phyloP scores from a whole-genome alignment of 768 basidiomycete species.

The Pleurotus sapidus region DNA sequence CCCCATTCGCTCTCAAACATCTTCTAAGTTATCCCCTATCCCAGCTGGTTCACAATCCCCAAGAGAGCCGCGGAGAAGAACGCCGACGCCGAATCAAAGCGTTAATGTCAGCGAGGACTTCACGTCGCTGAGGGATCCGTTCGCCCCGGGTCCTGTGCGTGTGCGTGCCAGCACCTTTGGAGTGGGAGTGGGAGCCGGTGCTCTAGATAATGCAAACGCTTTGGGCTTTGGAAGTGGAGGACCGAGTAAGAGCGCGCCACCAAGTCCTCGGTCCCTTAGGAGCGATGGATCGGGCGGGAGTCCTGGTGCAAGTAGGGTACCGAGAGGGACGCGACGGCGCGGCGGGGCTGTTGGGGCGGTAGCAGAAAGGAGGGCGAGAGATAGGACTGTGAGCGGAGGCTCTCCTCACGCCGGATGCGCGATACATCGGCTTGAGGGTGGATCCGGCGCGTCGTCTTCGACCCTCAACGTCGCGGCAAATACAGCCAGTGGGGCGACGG shows the following conservation, averaged over 20 bases:
- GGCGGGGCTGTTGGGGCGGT: background rate
- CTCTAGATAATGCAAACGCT: background rate
- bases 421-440: background rate
- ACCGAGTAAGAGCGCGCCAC: background rate
- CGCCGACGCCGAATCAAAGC: too few species aligned
- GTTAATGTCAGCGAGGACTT: background rate
- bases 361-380: background rate
- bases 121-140: conserved; percentile 3
- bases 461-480: background rate
- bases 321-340: too few species aligned
- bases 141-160: background rate
- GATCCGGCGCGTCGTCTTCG: background rate
- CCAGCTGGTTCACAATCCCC: too few species aligned
- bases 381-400: background rate
- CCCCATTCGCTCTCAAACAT: too few species aligned
- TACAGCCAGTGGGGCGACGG: background rate
- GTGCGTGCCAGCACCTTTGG: background rate
- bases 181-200: background rate
- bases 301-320: too few species aligned
- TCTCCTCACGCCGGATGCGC: background rate
- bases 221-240: background rate
- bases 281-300: too few species aligned
- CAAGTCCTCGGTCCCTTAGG: too few species aligned
- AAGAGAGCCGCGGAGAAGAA: too few species aligned
- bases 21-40: too few species aligned